These are phyloP conservation scores for Camelina laxa DNA, from an alignment of 345 rosid genomes.

Conservation along the genomic window DNA sequence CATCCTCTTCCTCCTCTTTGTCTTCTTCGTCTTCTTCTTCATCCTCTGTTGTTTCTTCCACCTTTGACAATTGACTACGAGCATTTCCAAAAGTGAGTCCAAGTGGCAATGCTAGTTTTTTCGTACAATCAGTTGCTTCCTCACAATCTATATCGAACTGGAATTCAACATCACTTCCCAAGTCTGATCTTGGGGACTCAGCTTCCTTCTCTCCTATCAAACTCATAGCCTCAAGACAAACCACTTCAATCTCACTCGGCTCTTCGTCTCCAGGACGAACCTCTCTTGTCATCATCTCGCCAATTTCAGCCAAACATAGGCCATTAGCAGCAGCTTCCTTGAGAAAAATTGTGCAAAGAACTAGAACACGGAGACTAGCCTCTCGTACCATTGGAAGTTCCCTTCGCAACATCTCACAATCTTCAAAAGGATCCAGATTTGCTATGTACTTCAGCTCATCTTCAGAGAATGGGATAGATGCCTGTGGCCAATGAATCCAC, in stretches of 20 bases:
- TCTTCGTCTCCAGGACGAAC: conserved; percentile 81
- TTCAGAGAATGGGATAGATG: conserved; percentile 91
- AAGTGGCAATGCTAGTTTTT: conserved; percentile 47
- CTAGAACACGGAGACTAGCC: conserved; percentile 80
- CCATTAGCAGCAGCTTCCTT: conserved; percentile 86
- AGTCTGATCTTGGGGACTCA: conserved; percentile 53
- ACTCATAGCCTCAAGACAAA: conserved; percentile 85
- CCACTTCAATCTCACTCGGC: conserved; percentile 92
- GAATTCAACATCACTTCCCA: conserved; percentile 60
- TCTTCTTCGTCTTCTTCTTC: conserved; percentile 66
- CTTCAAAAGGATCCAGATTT: conserved; percentile 63
- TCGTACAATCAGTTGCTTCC: conserved; percentile 40
- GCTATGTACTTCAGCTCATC: conserved; percentile 82
- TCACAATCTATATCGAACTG: conserved; percentile 79
- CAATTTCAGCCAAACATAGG: conserved; percentile 89
- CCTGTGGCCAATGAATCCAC: conserved; percentile 99
- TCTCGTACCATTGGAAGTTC: conserved; percentile 95
- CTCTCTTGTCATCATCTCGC: conserved; percentile 98
- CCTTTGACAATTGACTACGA: conserved; percentile 63
- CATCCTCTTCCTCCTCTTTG: conserved; percentile 42
- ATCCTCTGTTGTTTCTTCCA: conserved; percentile 74
- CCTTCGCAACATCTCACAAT: conserved; percentile 71
- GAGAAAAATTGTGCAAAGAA: conserved; percentile 82
- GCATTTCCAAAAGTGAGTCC: conserved; percentile 57
- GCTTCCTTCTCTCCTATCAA: conserved; percentile 61